Base-by-base conservation (phyloP, 768 basidiomycete genomes). In the Russula foetens region DNA sequence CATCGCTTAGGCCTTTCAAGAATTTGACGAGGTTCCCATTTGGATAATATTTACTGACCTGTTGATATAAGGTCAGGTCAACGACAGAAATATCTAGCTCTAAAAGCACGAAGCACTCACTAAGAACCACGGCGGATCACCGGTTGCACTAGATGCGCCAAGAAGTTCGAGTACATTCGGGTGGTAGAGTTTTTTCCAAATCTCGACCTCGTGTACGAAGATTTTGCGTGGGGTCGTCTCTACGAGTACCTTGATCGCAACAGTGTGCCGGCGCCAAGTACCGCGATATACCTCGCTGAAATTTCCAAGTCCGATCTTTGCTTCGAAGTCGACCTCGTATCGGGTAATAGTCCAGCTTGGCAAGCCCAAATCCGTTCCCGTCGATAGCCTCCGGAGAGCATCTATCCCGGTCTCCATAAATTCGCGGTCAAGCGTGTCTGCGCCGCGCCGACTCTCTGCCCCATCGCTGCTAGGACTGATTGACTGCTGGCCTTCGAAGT, bases 251-350 rank as follows among this genome's bases (percentile, higher is more conserved):
- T 92, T 91, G 76, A 90, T 79, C 4, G 87, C 85, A 7, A 90
- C 89, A 0, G 76, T 75, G 23, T 77, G 76, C 3, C 77, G 79
- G 38, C 81, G 77, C 90, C 91, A 94, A 12, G 72, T 78, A 0
- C 90, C 91, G n/a, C 77, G 76, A 71, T 86, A 91, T 7, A 92
- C 88, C 56, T 86, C 81, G 14, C 86, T 86, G 73, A 90, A 89
- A 72, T 81, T 85, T 0, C 90, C 90, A 21, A 82, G 67, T 4
- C 89, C 86, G 59, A 93, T 84, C 69, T 83, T 81, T 58, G 76
- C 74, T 39, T 85, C 85, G 3, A 83, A 80, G 58, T 86, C 84
- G 35, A 92, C 81, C 72, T 94, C 92, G 67, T 87, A 89, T 53
- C 82, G 83, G 50, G 88, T 90, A 66, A 90, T 90, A 3, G 88